Conservation (phyloP, 768 basidiomycete species). For the Suillus discolor region DNA sequence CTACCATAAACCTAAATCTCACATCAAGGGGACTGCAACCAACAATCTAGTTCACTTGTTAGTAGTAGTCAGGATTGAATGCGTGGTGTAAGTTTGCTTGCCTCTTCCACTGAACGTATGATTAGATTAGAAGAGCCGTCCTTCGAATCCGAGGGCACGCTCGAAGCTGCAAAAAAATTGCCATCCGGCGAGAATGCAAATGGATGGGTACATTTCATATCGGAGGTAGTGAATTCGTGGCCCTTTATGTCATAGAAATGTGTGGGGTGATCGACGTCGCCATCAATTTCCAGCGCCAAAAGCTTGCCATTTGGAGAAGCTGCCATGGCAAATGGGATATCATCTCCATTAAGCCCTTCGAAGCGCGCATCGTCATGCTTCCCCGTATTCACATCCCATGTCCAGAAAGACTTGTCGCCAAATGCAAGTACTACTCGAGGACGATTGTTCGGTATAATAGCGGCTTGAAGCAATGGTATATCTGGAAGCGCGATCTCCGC, state of each 20-base stretch:
- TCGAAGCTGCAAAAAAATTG: background rate
- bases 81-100: background rate
- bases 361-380: background rate
- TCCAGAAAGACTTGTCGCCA: conserved; percentile 5
- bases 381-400: background rate
- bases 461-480: conserved; percentile 1
- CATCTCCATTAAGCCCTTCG: background rate
- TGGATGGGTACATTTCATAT: conserved; percentile 1
- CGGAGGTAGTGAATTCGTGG: background rate
- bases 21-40: background rate
- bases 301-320: background rate
- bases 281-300: background rate
- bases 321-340: background rate
- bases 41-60: background rate
- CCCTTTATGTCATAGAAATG: background rate
- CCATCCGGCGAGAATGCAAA: conserved; percentile 4
- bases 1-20: background rate
- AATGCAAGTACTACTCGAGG: conserved; percentile 1
- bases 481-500: background rate
- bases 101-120: background rate
- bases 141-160: conserved; percentile 1
- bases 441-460: background rate
- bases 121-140: background rate
- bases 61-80: background rate
- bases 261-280: background rate